Evolutionary conservation across 139 green algal genomes (phyloP), one percentile per base, ranked within the genome.

Genomic region (Trebouxia sp.): DNA sequence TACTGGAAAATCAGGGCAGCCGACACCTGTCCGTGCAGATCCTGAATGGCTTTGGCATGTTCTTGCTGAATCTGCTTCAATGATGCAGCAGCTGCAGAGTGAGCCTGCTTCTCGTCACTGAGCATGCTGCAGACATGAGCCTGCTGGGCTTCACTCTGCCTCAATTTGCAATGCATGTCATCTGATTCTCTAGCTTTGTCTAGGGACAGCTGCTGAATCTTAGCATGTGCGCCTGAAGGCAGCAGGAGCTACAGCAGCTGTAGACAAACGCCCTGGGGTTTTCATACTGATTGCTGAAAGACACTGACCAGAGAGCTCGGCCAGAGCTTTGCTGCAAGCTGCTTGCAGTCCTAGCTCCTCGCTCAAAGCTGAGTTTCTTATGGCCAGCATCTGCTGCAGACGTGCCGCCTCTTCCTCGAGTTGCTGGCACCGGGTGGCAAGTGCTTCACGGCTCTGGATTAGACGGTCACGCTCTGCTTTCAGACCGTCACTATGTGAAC

Each of bases 61-160:
- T 43, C 15, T 42, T 72, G 62, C 24, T 72, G 62, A 22, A 26
- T 72, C 7, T 43, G 62, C 35, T 72, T 2, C 12, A 72, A 41
- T 14, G 10, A 43, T 28, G 62, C 62, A 28, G 24, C 62, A 45
- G 62, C 32, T 45, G 62, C 62, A 26, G 62, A 17, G 28, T 72
- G 32, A 45, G 62, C 62, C 43, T 72, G 62, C 35, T 72, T 72
- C 35, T 45, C 62, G n/a, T 12, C 35, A 72, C 32, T 72, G n/a
- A 72, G 32, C 62, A 72, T 43, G 14, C 62, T 72, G 37, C 32
- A 35, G 9, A 72, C 32, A 22, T 72, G 32, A 15, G 62, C 62
- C 43, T 72, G 62, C 24, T 22, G 42, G 35, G 62, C 62, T 35
- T 72, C 32, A 45, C 62, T 72, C 20, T 43, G 7, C 32, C 28